phyloP scores from a whole-genome alignment of 2,329 filamentous ascomycete genomes.

The Penicillium psychrosexuale region DNA sequence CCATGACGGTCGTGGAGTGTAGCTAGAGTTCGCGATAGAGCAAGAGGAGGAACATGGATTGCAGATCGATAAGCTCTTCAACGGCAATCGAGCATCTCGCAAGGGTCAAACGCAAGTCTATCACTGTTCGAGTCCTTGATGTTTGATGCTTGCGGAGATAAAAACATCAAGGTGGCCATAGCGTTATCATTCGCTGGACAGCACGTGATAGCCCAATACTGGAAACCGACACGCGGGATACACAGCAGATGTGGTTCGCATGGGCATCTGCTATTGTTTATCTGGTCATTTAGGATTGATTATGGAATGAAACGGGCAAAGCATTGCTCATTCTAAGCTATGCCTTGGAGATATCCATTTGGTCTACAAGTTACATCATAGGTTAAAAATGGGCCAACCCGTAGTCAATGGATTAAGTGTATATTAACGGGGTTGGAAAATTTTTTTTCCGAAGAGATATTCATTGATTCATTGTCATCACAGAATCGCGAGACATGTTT shows the following conservation, averaged over 20 bases:
- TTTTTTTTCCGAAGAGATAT: slow-evolving; percentile 1
- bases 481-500: slow-evolving; percentile 7
- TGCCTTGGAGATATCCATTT: too few relatives aligned
- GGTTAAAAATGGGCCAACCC: background rate
- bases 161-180: slow-evolving; percentile 27
- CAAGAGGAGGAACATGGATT: background rate
- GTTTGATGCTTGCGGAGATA: slow-evolving; percentile 20
- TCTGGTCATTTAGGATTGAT: background rate
- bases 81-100: slow-evolving; percentile 10
- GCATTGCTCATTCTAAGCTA: background rate
- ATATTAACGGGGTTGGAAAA: background rate
- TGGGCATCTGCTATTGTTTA: background rate
- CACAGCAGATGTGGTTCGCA: background rate
- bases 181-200: slow-evolving; percentile 10
- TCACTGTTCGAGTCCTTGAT: slow-evolving; percentile 8
- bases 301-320: background rate
- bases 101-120: background rate
- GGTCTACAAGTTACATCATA: background rate
- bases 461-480: slow-evolving; percentile 22
- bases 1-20: slow-evolving; percentile 25
- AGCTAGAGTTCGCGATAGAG: background rate
- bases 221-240: background rate
- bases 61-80: background rate
- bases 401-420: background rate
- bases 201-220: slow-evolving; percentile 20